These are phyloP conservation scores for Lactarius sanguifluus DNA, from an alignment of 768 basidiomycete species.

Conservation along the genomic window DNA sequence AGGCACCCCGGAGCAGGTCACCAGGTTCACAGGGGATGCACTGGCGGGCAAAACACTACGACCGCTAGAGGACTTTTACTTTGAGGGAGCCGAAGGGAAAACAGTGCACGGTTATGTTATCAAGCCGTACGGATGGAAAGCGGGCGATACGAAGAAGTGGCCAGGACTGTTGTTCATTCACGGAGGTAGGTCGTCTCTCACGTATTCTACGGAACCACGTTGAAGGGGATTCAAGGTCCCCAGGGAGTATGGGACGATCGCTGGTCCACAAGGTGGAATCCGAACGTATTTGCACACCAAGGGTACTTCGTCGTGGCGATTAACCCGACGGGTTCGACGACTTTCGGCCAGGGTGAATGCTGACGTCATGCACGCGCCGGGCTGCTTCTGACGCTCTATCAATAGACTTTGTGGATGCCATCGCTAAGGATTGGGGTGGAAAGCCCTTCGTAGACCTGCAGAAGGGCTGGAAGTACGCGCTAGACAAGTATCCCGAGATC, in stretches of 20 bases:
- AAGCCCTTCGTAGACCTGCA: conserved; percentile 79
- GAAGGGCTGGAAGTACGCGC: conserved; percentile 69
- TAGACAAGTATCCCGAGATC: conserved; percentile 71
- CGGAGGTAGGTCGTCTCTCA: conserved; percentile 48
- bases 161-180: conserved; percentile 82
- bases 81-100: conserved; percentile 75
- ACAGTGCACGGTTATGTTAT: conserved; percentile 83
- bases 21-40: conserved; percentile 57
- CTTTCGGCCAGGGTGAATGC: conserved; percentile 76
- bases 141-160: conserved; percentile 61
- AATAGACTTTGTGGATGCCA: conserved; percentile 76
- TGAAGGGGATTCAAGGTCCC: conserved; percentile 45
- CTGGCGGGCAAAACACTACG: conserved; percentile 59
- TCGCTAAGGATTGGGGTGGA: conserved; percentile 81
- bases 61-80: conserved; percentile 82
- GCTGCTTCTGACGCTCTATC: not conserved
- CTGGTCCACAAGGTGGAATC: conserved; percentile 94
- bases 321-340: conserved; percentile 93
- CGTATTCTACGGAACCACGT: not conserved
- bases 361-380: not conserved
- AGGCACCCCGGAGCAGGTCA: conserved; percentile 54
- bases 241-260: conserved; percentile 87
- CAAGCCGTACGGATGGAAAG: conserved; percentile 75
- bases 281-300: conserved; percentile 70
- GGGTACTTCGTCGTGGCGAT: conserved; percentile 87